Percentiles rank a stretch among this genome's conserved stretches.
Conservation (phyloP, 2,329 filamentous ascomycete genomes). For the Helicocarpus griseus region DNA sequence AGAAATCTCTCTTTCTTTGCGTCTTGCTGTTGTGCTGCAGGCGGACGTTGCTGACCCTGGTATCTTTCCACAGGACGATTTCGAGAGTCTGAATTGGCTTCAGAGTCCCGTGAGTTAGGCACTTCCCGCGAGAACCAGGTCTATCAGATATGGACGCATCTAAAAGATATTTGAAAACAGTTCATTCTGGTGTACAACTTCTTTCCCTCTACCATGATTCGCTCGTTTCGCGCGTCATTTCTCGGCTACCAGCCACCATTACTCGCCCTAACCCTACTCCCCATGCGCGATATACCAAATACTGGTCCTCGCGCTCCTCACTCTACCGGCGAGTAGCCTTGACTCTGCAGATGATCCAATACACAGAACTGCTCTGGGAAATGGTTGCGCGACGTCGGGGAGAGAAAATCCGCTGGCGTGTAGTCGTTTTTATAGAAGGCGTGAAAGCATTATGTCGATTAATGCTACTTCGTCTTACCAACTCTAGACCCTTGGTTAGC, state of each 20-base stretch:
- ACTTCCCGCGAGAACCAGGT: conserved; percentile 14
- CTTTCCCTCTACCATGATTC: conserved; percentile 89
- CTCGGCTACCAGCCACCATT: conserved; percentile 44
- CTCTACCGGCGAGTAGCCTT: conserved; percentile 75
- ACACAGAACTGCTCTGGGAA: conserved; percentile 93
- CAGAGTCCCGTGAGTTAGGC: conserved; percentile 59
- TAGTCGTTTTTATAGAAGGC: conserved; percentile 74
- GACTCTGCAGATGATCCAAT: conserved; percentile 79
- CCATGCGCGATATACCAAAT: conserved; percentile 55
- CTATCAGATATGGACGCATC: conserved; percentile 15
- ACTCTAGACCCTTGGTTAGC: conserved; percentile 69
- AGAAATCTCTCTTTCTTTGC: neutral
- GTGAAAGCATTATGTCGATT: conserved; percentile 79
- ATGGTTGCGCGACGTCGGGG: conserved; percentile 87
- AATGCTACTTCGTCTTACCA: conserved; percentile 70
- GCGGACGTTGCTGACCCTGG: neutral
- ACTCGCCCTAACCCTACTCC: conserved; percentile 43
- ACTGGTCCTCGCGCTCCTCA: conserved; percentile 51
- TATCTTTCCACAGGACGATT: conserved; percentile 27
- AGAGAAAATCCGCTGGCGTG: conserved; percentile 70
- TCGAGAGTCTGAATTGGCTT: conserved; percentile 80
- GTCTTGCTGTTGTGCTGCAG: neutral
- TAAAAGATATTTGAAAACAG: conserved; percentile 24
- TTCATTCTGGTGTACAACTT: conserved; percentile 81
- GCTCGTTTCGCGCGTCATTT: conserved; percentile 60